Evolutionary conservation across 768 basidiomycete genomes (phyloP).

Genomic region (Pleurotus eryngii): DNA sequence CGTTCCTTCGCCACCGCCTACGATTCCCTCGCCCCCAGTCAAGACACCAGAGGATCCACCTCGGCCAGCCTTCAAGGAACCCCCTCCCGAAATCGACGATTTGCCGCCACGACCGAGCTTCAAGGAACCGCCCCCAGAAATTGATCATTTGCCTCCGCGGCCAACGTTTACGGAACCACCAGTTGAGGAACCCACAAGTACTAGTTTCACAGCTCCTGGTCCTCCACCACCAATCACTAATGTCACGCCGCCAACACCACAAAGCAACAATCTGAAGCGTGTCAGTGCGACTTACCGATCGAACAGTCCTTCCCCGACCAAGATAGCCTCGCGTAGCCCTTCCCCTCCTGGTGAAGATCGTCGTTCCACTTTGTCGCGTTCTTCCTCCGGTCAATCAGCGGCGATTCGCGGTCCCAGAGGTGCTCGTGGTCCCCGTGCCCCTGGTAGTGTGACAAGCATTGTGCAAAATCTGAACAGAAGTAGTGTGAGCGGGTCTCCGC

Average conservation of each 20-base stretch:
- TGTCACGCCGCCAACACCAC: conserved; percentile 52
- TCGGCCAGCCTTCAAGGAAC: conserved; percentile 57
- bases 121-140: conserved; percentile 62
- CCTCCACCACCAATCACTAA: conserved; percentile 36
- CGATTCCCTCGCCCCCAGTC: conserved; percentile 26
- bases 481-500: conserved; percentile 34
- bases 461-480: conserved; percentile 56
- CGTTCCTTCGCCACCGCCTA: conserved; percentile 19
- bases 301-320: conserved; percentile 31
- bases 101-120: conserved; percentile 41
- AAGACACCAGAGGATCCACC: conserved; percentile 19
- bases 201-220: conserved; percentile 24
- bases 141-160: conserved; percentile 39
- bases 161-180: conserved; percentile 39
- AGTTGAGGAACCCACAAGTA: conserved; percentile 22
- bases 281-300: conserved; percentile 27
- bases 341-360: conserved; percentile 33
- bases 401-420: conserved; percentile 33
- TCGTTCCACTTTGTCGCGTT: conserved; percentile 16
- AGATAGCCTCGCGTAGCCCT: conserved; percentile 37
- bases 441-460: conserved; percentile 47
- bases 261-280: conserved; percentile 24
- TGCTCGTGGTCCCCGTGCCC: conserved; percentile 44
- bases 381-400: conserved; percentile 21
- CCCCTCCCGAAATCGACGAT: conserved; percentile 54